phyloP scores from a whole-genome alignment of 345 rosid genomes.

The Anastatica hierochuntica region DNA sequence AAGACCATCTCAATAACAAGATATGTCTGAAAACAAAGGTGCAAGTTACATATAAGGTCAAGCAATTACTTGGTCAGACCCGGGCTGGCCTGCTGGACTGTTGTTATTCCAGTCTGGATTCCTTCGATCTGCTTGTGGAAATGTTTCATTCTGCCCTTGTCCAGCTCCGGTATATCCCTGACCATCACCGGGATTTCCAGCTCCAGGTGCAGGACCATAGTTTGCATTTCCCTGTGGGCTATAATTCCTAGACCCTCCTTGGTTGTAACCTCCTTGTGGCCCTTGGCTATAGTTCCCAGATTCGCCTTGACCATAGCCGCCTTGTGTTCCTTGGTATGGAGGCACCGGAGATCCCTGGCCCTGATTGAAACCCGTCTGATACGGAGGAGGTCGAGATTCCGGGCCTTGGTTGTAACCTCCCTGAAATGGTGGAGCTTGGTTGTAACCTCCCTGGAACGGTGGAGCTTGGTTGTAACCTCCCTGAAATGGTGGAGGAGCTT shows the following conservation, averaged over 20 bases:
- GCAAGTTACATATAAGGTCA: not conserved
- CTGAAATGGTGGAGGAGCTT: conserved; percentile 24
- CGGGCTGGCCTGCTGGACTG: conserved; percentile 32
- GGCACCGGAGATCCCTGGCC: too few species aligned
- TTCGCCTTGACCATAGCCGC: conserved; percentile 27
- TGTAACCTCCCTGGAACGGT: not conserved
- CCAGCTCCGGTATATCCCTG: conserved; percentile 36
- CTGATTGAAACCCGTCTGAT: too few species aligned
- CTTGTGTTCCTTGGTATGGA: conserved; percentile 30
- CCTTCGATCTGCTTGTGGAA: conserved; percentile 36
- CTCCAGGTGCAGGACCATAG: conserved; percentile 18
- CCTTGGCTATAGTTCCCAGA: conserved; percentile 33
- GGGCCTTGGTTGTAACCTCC: conserved; percentile 36
- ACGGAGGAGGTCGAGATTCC: conserved; percentile 27
- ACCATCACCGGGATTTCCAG: conserved; percentile 24
- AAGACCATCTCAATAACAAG: not conserved
- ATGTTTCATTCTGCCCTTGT: conserved; percentile 21
- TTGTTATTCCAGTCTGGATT: conserved; percentile 30
- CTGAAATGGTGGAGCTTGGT: conserved; percentile 26
- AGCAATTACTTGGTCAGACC: conserved; percentile 33
- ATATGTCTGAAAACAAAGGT: not conserved
- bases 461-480: conserved; percentile 32
- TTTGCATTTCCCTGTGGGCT: conserved; percentile 28
- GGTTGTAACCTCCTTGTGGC: conserved; percentile 34
- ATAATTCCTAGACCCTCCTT: conserved; percentile 33